These are phyloP conservation scores for Cryptococcus jaspeensis DNA, from an alignment of 1,284 basidiomycete species.

Conservation along the genomic window DNA sequence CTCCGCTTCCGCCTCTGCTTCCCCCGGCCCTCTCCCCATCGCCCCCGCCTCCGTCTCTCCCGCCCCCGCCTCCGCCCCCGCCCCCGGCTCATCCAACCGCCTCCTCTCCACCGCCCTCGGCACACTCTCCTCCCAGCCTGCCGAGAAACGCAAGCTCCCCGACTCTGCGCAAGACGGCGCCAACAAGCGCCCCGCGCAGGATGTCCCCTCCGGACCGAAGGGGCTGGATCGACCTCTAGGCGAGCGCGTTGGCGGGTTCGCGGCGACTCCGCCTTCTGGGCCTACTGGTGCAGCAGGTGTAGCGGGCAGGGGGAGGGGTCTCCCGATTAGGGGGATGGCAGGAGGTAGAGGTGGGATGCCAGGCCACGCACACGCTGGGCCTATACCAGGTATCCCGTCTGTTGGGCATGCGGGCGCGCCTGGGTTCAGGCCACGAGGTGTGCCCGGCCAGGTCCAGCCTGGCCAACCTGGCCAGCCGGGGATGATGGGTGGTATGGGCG, in stretches of 20 bases:
- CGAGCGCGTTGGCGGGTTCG: conserved; percentile 18
- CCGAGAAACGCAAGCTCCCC: conserved; percentile 28
- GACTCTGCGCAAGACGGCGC: conserved; percentile 15
- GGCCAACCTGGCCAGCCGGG: conserved; percentile 17
- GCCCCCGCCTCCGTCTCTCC: conserved; percentile 7
- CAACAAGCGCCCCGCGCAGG: conserved; percentile 14
- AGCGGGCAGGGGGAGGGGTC: conserved; percentile 22
- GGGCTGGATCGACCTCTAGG: conserved; percentile 18
- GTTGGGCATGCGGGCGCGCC: conserved; percentile 4
- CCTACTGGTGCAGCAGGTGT: conserved; percentile 17
- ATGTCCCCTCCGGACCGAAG: conserved; percentile 20
- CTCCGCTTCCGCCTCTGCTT: conserved; percentile 5
- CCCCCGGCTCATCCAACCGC: conserved; percentile 8
- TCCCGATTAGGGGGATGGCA: conserved; percentile 22
- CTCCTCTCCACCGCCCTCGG: conserved; percentile 26
- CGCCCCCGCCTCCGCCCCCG: conserved; percentile 3
- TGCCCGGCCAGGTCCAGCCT: conserved; percentile 7
- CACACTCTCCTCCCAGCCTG: conserved; percentile 16
- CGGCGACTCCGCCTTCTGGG: conserved; percentile 10
- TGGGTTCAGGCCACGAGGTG: conserved; percentile 1
- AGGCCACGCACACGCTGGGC: too few relatives aligned
- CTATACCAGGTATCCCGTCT: background rate
- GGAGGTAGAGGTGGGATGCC: conserved; percentile 17
- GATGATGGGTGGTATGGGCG: conserved; percentile 25
- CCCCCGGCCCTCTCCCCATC: conserved; percentile 4